Conservation (phyloP, 164 flowering plant genomes). For the Buxus sempervirens region DNA sequence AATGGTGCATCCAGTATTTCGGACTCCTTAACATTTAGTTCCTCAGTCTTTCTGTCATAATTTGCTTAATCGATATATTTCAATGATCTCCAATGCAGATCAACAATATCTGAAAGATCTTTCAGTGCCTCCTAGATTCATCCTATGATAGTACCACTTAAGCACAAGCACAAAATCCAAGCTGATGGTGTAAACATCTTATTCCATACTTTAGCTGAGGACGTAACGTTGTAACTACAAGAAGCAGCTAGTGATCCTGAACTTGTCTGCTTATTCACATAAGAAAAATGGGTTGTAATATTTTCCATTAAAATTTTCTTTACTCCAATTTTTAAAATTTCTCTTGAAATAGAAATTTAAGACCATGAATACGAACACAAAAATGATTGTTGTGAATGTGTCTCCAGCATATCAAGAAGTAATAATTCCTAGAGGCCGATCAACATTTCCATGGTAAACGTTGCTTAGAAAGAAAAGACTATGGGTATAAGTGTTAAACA, state of each 20-base stretch:
- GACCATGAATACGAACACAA: no score
- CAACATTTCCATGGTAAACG: background rate
- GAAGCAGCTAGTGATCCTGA: no score
- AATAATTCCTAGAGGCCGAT: background rate
- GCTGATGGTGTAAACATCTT: background rate
- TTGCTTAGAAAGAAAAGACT: background rate
- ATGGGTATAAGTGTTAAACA: background rate
- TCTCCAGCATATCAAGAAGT: background rate
- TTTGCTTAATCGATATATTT: background rate
- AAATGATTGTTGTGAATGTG: background rate
- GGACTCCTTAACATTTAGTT: background rate
- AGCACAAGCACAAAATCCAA: background rate
- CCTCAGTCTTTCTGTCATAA: background rate
- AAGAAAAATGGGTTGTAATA: background rate
- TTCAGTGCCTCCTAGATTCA: background rate
- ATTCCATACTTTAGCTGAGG: no score
- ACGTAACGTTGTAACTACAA: no score
- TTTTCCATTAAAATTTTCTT: no score
- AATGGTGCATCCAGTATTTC: background rate
- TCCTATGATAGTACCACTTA: background rate
- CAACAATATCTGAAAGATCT: background rate
- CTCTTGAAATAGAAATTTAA: no score
- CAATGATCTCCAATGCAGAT: background rate
- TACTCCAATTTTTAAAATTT: no score
- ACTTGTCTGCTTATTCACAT: background rate